Evolutionary conservation across 257 asterid genomes (phyloP).

Genomic region (Coffea canephora): DNA sequence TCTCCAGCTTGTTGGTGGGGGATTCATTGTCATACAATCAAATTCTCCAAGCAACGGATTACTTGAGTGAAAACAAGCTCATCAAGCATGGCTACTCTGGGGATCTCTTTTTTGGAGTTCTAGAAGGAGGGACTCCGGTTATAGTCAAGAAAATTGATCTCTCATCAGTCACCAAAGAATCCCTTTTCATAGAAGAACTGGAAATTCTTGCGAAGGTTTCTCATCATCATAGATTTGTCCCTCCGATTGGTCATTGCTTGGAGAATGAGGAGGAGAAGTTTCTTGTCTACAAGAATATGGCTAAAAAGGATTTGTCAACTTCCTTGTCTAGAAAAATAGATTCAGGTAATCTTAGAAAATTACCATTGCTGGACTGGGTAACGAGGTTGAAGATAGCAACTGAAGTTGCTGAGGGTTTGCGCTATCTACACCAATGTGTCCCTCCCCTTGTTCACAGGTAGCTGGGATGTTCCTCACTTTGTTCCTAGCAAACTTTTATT

Average conservation of each 20-base stretch:
- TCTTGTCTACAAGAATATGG: not conserved
- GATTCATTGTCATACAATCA: not conserved
- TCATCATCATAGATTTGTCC: not conserved
- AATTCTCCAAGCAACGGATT: not conserved
- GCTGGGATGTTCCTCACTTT: no score
- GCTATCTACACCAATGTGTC: no score
- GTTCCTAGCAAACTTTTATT: no score
- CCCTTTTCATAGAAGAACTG: slow-evolving; percentile 42
- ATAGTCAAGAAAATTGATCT: slow-evolving; percentile 57
- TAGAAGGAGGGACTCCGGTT: slow-evolving; percentile 23
- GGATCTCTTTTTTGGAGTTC: not conserved
- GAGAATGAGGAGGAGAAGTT: not conserved
- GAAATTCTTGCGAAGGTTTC: not conserved
- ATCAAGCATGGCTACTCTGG: not conserved
- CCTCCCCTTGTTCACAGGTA: no score
- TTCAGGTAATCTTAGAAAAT: no score
- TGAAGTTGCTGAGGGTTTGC: no score
- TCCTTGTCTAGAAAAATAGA: not conserved
- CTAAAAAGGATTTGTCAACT: not conserved
- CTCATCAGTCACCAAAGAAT: slow-evolving; percentile 41
- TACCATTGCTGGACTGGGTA: no score
- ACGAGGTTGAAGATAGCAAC: no score
- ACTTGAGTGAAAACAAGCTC: not conserved
- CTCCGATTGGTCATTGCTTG: not conserved
- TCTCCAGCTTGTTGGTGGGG: not conserved